Evolutionary conservation across 23 red algal species (phyloP), one percentile per base, ranked within the genome.

Genomic region (Agarophyton chilense): DNA sequence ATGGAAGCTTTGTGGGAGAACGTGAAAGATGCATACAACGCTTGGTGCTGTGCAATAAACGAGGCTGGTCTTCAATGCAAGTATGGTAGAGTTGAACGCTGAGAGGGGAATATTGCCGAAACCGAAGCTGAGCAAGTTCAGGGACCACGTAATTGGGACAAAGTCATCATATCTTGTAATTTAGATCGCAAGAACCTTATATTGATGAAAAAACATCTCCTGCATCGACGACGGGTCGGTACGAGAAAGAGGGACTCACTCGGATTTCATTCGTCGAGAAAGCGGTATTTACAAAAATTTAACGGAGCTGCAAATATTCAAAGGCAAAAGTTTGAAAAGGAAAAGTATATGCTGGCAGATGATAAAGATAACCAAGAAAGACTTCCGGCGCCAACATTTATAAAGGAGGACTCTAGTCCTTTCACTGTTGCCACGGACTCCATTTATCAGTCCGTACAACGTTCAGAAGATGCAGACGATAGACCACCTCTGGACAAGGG

Each of bases 1-100:
- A 81, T 87, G 81, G 92, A 95, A 50, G 92, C 47, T 28, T 95
- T 83, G 92, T 95, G 92, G 92, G 85, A 80, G 56, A 62, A 65
- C 28, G 75, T 88, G 78, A 79, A 75, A 24, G 75, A 49, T 51
- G 92, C 92, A 34, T 87, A 89, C 54, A 79, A 77, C 33, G 80
- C 79, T 14, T 95, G 92, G 92, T 80, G 85, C 58, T 39, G 40
- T 28, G 92, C 92, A 36, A 95, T 95, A 65, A 71, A 39, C 7
- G 84, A 88, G 14, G 55, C 53, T 19, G 92, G 92, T 41, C 84
- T 95, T 40, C 46, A 77, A 19, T 87, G 81, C 55, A 66, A 95
- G 64, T 95, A 89, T 71, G 65, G 92, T 18, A 56, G 35, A 41
- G 41, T 51, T 35, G 92, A 89, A 79, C 74, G 52, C 35, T 73